A percentile compares a stretch with the other conserved stretches of the same genome.
Conservation (phyloP, 164 flowering plant species). For the Malania oleifera region DNA sequence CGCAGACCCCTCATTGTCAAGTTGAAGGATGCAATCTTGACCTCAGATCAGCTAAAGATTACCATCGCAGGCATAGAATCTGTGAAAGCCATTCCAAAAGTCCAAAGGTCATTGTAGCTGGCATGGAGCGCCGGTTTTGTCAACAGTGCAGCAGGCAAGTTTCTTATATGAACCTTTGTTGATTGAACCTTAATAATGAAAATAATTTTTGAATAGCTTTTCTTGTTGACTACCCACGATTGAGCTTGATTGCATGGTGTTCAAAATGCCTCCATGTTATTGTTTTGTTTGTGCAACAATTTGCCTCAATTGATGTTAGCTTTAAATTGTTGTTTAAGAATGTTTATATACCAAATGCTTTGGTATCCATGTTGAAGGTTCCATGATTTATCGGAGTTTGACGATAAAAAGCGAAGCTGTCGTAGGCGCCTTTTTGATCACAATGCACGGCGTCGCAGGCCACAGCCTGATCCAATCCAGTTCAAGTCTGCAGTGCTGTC, state of each 20-base stretch:
- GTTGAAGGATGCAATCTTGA: constrained; percentile 80
- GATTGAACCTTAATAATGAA: background rate
- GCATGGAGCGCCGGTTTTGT: constrained; percentile 77
- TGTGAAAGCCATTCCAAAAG: constrained; percentile 74
- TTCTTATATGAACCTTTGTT: background rate
- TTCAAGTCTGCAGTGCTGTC: constrained; percentile 42
- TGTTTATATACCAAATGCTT: background rate
- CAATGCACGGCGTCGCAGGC: constrained; percentile 88
- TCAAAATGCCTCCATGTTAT: too few species aligned
- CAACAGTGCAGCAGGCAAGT: constrained; percentile 93
- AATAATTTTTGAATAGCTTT: background rate
- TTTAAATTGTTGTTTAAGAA: too few species aligned
- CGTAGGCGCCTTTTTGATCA: constrained; percentile 81
- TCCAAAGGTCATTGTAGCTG: constrained; percentile 62
- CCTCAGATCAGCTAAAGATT: constrained; percentile 73
- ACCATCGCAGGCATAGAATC: constrained; percentile 79
- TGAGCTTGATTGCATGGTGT: too few species aligned
- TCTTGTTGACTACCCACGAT: background rate
- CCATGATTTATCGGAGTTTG: constrained; percentile 69
- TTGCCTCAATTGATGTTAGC: too few species aligned
- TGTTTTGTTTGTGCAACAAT: too few species aligned
- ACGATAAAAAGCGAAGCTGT: constrained; percentile 83
- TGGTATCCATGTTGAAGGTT: constrained; percentile 46
- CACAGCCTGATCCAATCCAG: constrained; percentile 50
- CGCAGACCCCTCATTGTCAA: constrained; percentile 48